Evolutionary conservation across 805 yeast species (phyloP).

Genomic region (Tetrapisispora namnaoensis): DNA sequence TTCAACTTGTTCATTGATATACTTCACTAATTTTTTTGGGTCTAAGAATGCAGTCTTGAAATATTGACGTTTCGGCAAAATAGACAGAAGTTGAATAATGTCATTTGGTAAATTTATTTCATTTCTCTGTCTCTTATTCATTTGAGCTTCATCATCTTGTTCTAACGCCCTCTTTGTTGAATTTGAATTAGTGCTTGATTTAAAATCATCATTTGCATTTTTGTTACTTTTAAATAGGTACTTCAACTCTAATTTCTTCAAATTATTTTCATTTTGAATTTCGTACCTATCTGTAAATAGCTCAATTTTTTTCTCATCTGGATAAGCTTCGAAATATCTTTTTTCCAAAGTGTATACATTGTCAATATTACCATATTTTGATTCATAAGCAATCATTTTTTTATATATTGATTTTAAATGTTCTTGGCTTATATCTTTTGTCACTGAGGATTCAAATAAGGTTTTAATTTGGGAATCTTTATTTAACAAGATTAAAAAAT

Average conservation of each 20-base stretch:
- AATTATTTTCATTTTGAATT: constrained; percentile 28
- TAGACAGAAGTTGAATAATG: constrained; percentile 18
- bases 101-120: constrained; percentile 18
- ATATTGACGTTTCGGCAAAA: constrained; percentile 28
- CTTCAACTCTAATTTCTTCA: constrained; percentile 28
- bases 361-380: constrained; percentile 57
- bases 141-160: not conserved
- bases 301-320: constrained; percentile 38
- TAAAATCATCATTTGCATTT: not conserved
- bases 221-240: constrained; percentile 14
- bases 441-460: constrained; percentile 67
- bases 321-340: constrained; percentile 57
- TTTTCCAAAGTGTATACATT: constrained; percentile 58
- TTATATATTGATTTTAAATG: constrained; percentile 42
- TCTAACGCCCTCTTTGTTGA: constrained; percentile 1
- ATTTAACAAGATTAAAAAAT: constrained; percentile 57
- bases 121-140: constrained; percentile 9
- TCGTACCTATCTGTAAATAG: constrained; percentile 32
- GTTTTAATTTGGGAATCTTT: constrained; percentile 71
- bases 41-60: constrained; percentile 26
- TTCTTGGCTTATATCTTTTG: constrained; percentile 31
- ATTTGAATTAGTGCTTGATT: not conserved
- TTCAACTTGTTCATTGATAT: constrained; percentile 24
- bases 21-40: constrained; percentile 22
- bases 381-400: constrained; percentile 57